These are phyloP conservation scores for Asterophora lycoperdoides DNA, from an alignment of 768 basidiomycete species.

Conservation along the genomic window DNA sequence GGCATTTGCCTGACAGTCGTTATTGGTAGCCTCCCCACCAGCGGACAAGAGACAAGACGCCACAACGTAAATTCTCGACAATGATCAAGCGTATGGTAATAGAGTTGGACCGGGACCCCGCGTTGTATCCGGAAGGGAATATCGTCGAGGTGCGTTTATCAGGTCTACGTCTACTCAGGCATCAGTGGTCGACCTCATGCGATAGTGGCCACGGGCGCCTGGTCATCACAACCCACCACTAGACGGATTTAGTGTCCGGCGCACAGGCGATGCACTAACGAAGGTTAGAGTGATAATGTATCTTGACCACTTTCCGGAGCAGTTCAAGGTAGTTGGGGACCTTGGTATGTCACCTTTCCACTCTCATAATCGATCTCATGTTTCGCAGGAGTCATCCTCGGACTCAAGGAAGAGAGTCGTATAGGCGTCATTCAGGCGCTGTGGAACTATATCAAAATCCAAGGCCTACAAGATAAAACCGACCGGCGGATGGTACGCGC, in stretches of 20 bases:
- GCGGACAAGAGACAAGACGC: slow-evolving; percentile 55
- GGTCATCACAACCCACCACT: slow-evolving; percentile 55
- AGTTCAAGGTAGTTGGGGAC: slow-evolving; percentile 75
- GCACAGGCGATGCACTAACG: slow-evolving; percentile 75
- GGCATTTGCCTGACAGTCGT: slow-evolving; percentile 1
- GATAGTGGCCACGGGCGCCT: slow-evolving; percentile 60
- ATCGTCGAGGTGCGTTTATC: slow-evolving; percentile 68
- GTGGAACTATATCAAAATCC: slow-evolving; percentile 90
- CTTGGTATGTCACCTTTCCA: slow-evolving; percentile 43
- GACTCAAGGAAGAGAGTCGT: slow-evolving; percentile 81
- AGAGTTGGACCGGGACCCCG: slow-evolving; percentile 82
- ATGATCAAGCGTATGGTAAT: slow-evolving; percentile 80
- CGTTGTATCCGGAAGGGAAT: slow-evolving; percentile 78
- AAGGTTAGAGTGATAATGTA: slow-evolving; percentile 82
- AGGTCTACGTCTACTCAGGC: background rate
- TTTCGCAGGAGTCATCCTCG: slow-evolving; percentile 54
- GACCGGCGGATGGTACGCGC: slow-evolving; percentile 67
- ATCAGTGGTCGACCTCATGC: background rate
- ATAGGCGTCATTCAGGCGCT: slow-evolving; percentile 75
- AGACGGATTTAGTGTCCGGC: slow-evolving; percentile 83
- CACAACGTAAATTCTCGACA: slow-evolving; percentile 78
- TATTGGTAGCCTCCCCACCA: slow-evolving; percentile 50
- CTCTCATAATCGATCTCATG: background rate
- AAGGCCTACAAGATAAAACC: slow-evolving; percentile 78
- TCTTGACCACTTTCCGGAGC: slow-evolving; percentile 82